Percentiles rank a stretch among this genome's conserved stretches.
Evolutionary conservation across 2,329 filamentous ascomycete species (phyloP).

Genomic region (Parastagonospora nodorum): DNA sequence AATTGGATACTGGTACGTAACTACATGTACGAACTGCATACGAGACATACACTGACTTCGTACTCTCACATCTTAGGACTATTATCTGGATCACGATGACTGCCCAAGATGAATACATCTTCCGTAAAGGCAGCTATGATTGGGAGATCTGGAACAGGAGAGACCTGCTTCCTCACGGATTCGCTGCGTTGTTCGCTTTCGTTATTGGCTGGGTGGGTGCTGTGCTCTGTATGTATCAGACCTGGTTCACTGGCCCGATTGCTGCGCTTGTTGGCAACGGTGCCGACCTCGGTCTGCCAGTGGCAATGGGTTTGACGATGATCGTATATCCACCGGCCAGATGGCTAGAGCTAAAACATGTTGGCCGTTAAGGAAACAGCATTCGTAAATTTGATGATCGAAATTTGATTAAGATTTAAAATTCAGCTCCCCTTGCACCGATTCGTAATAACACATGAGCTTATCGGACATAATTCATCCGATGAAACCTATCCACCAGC

Average conservation of each 20-base stretch:
- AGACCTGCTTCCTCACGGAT: constrained; percentile 23
- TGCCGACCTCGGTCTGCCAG: constrained; percentile 58
- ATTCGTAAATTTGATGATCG: not conserved
- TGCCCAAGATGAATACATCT: constrained; percentile 27
- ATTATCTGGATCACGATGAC: constrained; percentile 32
- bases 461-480: too few relatives aligned
- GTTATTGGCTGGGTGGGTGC: constrained; percentile 27
- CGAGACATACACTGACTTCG: too few relatives aligned
- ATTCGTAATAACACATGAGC: too few relatives aligned
- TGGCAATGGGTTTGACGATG: constrained; percentile 61
- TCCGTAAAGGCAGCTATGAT: constrained; percentile 21
- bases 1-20: constrained; percentile 41
- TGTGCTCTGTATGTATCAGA: constrained; percentile 30
- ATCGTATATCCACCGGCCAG: constrained; percentile 61
- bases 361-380: constrained; percentile 13
- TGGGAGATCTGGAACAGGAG: constrained; percentile 30
- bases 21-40: too few relatives aligned
- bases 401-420: too few relatives aligned
- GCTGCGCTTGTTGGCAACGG: constrained; percentile 45
- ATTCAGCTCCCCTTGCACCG: too few relatives aligned
- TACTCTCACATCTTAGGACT: too few relatives aligned
- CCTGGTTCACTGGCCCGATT: constrained; percentile 27
- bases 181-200: constrained; percentile 27
- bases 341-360: constrained; percentile 52
- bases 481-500: too few relatives aligned